Base-by-base conservation (phyloP, 306 rosid genomes). In the Glycyrrhiza uralensis region DNA sequence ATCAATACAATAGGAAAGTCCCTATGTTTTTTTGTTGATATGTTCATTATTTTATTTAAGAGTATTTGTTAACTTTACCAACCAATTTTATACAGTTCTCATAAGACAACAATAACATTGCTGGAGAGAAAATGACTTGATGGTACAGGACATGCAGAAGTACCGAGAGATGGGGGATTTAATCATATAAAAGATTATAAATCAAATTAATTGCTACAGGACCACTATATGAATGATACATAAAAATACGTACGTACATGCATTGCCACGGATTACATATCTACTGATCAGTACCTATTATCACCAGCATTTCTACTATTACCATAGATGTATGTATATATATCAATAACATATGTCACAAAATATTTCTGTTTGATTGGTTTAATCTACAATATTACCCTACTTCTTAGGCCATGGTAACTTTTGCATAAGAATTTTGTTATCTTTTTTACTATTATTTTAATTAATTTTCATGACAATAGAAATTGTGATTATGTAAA, bases 61-160 rank as follows among this genome's bases (percentile, higher is more conserved):
- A n/a, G 66, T 26, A n/a, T 23, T 61, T 80, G 58, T 69, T 12
- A 56, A 64, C n/a, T 64, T 64, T 56, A 56, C 71, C 71, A 38
- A 64, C 51, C 24, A 15, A 76, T 65, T n/a, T 18, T 41, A 28
- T 39, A 55, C 60, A 75, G 36, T 44, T 56, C 18, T 56, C 66
- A 72, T 24, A 35, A 72, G 76, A 66, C 66, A 81, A 81, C 82
- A 77, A 81, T 60, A 60, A 33, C 64, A 55, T 70, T 35, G 78
- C 82, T 54, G 82, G 77, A 52, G 61, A 71, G 82, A 78, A 78
- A 71, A 71, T 71, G 82, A 78, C 82, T 63, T 63, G 77, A 71
- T 71, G 77, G 74, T 63, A 78, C 78, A 52, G 4, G 68, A 78
- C 74, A 71, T 76, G 44, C 2, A 57, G 57, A 76, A 67, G 75